These are phyloP conservation scores for Corchorus olitorius DNA, from an alignment of 345 rosid genomes.

Conservation along the genomic window DNA sequence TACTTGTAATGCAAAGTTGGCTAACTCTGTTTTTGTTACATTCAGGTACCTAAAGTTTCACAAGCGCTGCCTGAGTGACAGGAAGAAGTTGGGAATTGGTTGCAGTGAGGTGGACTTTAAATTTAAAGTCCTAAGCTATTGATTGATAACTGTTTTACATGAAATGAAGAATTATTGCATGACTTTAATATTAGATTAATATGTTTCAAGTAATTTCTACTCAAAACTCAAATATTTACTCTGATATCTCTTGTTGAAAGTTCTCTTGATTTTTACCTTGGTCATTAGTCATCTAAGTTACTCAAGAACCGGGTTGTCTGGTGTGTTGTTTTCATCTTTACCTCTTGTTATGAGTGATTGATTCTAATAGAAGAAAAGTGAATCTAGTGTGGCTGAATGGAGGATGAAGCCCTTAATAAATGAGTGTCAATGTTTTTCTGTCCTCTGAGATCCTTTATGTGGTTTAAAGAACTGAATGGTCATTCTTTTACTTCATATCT, in stretches of 20 bases:
- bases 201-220: neutral
- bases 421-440: neutral
- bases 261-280: neutral
- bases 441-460: neutral
- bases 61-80: constrained; percentile 88
- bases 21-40: constrained; percentile 31
- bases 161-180: constrained; percentile 7
- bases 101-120: constrained; percentile 80
- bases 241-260: neutral
- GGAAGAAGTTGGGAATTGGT: constrained; percentile 87
- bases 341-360: neutral
- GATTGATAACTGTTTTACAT: neutral
- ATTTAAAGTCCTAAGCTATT: constrained; percentile 14
- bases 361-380: neutral
- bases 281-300: neutral
- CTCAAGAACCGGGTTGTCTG: neutral
- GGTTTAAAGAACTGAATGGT: neutral
- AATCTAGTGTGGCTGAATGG: neutral
- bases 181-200: neutral
- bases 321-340: neutral
- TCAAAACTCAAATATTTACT: neutral
- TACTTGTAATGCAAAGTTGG: constrained; percentile 20
- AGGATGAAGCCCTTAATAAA: neutral
- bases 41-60: constrained; percentile 88
- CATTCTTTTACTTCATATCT: neutral